Evolutionary conservation across 1,139 yeast species (phyloP).

Genomic region (Kodamaea sp.): DNA sequence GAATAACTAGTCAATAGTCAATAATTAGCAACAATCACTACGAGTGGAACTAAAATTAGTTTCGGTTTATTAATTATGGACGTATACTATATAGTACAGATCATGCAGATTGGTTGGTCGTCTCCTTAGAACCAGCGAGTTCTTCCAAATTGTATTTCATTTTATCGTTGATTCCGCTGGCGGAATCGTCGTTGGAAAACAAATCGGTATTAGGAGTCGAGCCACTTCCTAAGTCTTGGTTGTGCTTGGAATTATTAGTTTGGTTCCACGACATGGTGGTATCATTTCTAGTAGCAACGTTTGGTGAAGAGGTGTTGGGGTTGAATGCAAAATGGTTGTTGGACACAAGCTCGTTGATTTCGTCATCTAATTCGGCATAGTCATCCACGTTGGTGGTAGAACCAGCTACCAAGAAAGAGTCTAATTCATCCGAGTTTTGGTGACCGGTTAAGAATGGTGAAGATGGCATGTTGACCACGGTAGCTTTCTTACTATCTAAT

Average conservation of each 20-base stretch:
- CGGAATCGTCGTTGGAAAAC: conserved; percentile 30
- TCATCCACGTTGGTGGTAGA: conserved; percentile 13
- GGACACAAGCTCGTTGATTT: conserved; percentile 20
- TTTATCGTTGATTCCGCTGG: conserved; percentile 4
- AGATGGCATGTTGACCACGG: conserved; percentile 44
- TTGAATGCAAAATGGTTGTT: conserved; percentile 14
- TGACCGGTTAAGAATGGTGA: conserved; percentile 33
- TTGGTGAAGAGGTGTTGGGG: conserved; percentile 28
- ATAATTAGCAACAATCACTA: no score
- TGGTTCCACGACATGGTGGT: conserved; percentile 37
- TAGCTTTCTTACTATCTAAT: conserved; percentile 23
- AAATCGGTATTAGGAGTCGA: conserved; percentile 39
- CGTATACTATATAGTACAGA: conserved; percentile 2
- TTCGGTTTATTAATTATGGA: no score
- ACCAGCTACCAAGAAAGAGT: conserved; percentile 18
- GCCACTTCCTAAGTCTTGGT: conserved; percentile 17
- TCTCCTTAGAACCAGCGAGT: conserved; percentile 4
- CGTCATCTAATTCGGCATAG: conserved; percentile 18
- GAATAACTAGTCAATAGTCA: no score
- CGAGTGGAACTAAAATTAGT: no score
- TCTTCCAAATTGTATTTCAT: conserved; percentile 7
- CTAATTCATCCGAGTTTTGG: conserved; percentile 19
- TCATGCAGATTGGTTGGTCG: conserved; percentile 7
- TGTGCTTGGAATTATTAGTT: conserved; percentile 15
- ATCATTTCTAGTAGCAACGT: conserved; percentile 38